Base-by-base conservation (phyloP, 2,329 filamentous ascomycete species). In the Ophiostoma triangulosporum region DNA sequence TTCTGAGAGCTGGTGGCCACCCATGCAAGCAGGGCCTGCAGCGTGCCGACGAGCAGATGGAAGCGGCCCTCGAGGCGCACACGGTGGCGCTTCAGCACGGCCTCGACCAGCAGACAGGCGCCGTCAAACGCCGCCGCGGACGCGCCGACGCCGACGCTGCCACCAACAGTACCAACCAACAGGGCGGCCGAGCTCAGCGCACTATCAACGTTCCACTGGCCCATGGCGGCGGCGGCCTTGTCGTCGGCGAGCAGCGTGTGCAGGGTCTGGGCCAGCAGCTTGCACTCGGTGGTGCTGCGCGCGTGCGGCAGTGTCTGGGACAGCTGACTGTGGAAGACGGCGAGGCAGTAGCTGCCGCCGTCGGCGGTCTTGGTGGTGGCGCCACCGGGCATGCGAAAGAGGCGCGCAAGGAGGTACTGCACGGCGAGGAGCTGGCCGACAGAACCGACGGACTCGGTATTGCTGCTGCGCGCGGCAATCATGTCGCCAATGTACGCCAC, bases 41-140 rank as follows among this genome's bases (percentile, higher is more conserved):
- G 66, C 2, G 72, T 66, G 33, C 71, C 65, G 48, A 81, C 65
- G 5, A 83, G 68, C 45, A 83, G 66, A 60, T 81, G 80, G 60
- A 80, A 78, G 57, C 80, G 80, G 2, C 78, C 79, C 59, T 81
- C 75, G 1, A 84, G 68, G 9, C 80, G 77, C 43, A 79, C 69
- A 4, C 80, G 70, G 63, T 83, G 78, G 48, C 78, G 76, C 61
- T 74, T 59, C 62, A 84, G 74, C 35, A 83, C 66, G 22, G 70
- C 66, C 53, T 79, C 76, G 20, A 79, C 66, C 8, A 84, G 68
- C 52, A 70, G 72, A 66, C 74, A 81, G 15, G 78, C 65, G 61
- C 67, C 67, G 1, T 68, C 62, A 60, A 71, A 80, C 0, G 70
- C 64, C 6, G 67, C 62, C 60, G 43, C 65, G 11, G 5, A 54